phyloP scores from a whole-genome alignment of 108 stramenopile genomes.

The Parmales sp. region DNA sequence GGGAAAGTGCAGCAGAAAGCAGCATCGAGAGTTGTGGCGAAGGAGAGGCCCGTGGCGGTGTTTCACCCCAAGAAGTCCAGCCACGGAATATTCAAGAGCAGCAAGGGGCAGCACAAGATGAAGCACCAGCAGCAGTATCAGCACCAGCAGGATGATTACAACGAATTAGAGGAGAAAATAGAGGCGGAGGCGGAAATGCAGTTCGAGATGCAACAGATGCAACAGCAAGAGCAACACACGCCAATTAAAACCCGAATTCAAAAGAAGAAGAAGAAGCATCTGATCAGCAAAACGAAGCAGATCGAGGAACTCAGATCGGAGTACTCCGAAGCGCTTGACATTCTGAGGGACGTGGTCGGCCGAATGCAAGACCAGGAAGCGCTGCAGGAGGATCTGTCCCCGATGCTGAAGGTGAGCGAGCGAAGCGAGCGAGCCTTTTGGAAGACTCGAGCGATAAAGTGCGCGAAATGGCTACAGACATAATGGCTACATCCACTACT shows the following conservation, averaged over 20 bases:
- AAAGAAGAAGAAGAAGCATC: neutral
- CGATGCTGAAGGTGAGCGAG: neutral
- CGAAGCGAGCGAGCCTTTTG: neutral
- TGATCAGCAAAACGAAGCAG: neutral
- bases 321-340: neutral
- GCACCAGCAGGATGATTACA: neutral
- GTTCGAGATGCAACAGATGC: neutral
- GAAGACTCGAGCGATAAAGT: neutral
- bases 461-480: no score
- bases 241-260: neutral
- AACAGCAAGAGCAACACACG: neutral
- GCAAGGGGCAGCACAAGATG: neutral
- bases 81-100: neutral
- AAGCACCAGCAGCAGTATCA: neutral
- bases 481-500: no score
- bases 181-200: neutral
- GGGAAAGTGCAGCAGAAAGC: neutral
- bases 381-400: neutral
- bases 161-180: neutral
- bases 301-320: slow-evolving; percentile 4
- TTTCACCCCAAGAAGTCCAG: neutral
- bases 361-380: neutral
- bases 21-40: neutral
- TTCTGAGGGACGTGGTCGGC: slow-evolving; percentile 3
- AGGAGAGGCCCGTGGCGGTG: neutral